phyloP scores from a whole-genome alignment of 805 yeast genomes.

The Teunomyces funiuensis region DNA sequence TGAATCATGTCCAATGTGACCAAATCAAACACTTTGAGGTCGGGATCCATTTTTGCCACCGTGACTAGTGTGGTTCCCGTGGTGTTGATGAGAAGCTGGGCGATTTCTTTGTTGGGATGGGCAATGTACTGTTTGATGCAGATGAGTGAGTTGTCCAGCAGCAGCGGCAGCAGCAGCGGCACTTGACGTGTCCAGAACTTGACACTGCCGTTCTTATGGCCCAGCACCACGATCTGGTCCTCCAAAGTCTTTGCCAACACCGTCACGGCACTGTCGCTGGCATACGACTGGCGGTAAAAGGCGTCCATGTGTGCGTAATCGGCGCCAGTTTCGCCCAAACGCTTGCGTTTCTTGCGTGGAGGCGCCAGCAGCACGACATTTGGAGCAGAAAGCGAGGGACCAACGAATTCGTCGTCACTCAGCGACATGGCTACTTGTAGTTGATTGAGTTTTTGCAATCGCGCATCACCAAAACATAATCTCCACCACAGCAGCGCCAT shows the following conservation, averaged over 20 bases:
- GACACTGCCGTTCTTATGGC: conserved; percentile 19
- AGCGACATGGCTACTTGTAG: not conserved
- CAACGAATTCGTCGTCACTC: conserved; percentile 11
- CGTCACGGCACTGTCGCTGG: conserved; percentile 14
- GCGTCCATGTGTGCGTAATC: not conserved
- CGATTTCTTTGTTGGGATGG: conserved; percentile 14
- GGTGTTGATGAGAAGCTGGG: conserved; percentile 16
- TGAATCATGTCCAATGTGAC: conserved; percentile 34
- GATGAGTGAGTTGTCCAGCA: conserved; percentile 5
- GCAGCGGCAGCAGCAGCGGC: too few relatives aligned
- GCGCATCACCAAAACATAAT: too few relatives aligned
- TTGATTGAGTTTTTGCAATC: too few relatives aligned
- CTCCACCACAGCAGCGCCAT: not conserved
- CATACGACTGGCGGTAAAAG: conserved; percentile 12
- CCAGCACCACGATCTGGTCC: conserved; percentile 16
- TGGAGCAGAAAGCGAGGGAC: conserved; percentile 8
- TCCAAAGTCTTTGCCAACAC: conserved; percentile 12
- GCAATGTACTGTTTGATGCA: conserved; percentile 18
- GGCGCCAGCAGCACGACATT: too few relatives aligned
- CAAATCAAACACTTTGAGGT: conserved; percentile 34
- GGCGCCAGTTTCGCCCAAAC: not conserved
- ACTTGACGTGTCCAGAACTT: conserved; percentile 20
- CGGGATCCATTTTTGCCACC: conserved; percentile 16
- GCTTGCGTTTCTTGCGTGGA: not conserved
- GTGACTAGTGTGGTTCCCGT: conserved; percentile 22